These are phyloP conservation scores for Clonostachys rhizophaga DNA, from an alignment of 2,329 filamentous ascomycete genomes.

Conservation along the genomic window DNA sequence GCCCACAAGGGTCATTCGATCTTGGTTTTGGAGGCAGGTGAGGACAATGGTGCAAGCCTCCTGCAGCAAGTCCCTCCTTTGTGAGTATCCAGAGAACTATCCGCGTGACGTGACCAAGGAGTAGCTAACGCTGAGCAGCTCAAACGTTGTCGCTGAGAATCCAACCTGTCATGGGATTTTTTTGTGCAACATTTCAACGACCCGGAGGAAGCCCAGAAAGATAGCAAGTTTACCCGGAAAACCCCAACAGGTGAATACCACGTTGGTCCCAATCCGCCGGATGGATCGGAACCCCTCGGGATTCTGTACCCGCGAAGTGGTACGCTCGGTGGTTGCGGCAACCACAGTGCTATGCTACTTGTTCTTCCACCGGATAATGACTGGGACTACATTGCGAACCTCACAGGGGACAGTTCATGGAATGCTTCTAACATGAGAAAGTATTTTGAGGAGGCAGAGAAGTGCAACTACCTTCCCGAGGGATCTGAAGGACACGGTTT, in stretches of 20 bases:
- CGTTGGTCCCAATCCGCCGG: too few species aligned
- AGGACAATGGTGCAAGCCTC: too few species aligned
- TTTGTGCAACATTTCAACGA: too few species aligned
- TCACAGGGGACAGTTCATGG: constrained; percentile 48
- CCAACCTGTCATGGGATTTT: not conserved
- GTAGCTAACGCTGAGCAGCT: too few species aligned
- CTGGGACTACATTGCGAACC: constrained; percentile 37
- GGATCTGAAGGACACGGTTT: constrained; percentile 37
- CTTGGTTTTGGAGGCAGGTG: too few species aligned
- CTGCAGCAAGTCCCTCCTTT: too few species aligned
- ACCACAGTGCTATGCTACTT: constrained; percentile 34
- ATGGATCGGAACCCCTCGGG: constrained; percentile 8
- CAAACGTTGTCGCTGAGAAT: not conserved
- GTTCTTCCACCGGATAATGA: constrained; percentile 43
- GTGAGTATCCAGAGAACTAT: not conserved
- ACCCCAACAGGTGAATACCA: too few species aligned
- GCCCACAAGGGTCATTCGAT: too few species aligned
- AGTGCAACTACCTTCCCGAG: constrained; percentile 32
- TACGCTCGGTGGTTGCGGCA: constrained; percentile 22
- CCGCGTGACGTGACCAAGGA: too few species aligned
- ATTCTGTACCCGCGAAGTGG: constrained; percentile 20
- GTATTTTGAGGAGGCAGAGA: constrained; percentile 41
- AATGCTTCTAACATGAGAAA: constrained; percentile 39
- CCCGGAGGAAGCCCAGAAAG: too few species aligned
- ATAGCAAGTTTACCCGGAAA: too few species aligned